These are phyloP conservation scores for Rhodamnia argentea DNA, from an alignment of 345 rosid species.

Conservation along the genomic window DNA sequence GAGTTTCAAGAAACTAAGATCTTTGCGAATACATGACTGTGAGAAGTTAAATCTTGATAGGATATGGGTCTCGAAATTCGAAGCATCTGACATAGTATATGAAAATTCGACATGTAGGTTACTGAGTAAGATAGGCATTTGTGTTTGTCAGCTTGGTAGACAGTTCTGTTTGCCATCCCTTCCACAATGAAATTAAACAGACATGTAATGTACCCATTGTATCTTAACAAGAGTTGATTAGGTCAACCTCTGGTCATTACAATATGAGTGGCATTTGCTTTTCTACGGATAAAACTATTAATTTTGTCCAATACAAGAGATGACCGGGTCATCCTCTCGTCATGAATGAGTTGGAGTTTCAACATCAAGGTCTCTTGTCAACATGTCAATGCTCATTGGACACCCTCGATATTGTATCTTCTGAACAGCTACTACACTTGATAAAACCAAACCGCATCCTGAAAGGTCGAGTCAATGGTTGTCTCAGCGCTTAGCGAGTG, in stretches of 20 bases:
- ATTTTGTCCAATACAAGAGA: no score
- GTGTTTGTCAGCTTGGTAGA: neutral
- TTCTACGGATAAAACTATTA: no score
- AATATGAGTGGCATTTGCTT: no score
- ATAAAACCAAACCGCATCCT: neutral
- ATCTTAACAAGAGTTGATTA: neutral
- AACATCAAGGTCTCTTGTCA: neutral
- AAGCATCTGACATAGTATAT: neutral
- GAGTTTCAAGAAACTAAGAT: neutral
- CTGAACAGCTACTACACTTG: neutral
- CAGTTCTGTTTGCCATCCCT: neutral
- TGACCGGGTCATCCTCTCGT: neutral
- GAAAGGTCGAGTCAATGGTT: neutral
- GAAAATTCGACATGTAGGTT: neutral
- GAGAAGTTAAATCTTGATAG: neutral
- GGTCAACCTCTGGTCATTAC: neutral
- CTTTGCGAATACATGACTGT: neutral
- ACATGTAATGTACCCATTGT: neutral
- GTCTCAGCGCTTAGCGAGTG: neutral
- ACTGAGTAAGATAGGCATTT: neutral
- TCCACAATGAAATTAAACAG: neutral
- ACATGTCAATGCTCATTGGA: no score
- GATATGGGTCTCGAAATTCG: neutral
- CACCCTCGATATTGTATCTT: no score
- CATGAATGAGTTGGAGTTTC: neutral